These are phyloP conservation scores for Globisporangium sylvaticum DNA, from an alignment of 352 stramenopile species.

Conservation along the genomic window DNA sequence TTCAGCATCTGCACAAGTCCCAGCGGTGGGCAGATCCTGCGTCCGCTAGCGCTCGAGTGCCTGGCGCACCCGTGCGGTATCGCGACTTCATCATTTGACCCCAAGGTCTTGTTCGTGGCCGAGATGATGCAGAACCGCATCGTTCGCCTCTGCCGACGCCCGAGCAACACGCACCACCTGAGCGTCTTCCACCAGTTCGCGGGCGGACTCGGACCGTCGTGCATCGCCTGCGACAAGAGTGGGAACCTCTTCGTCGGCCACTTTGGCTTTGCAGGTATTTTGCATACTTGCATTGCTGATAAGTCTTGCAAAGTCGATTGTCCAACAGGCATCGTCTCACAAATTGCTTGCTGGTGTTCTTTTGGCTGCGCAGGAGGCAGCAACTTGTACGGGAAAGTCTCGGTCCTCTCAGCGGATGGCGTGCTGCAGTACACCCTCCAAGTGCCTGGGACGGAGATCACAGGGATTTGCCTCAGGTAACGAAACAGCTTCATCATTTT, in stretches of 20 bases:
- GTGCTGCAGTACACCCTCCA: slow-evolving; percentile 41
- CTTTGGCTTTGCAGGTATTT: slow-evolving; percentile 77
- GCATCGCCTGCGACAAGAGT: slow-evolving; percentile 54
- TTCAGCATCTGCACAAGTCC: slow-evolving; percentile 67
- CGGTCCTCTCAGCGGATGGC: slow-evolving; percentile 51
- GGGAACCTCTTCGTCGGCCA: slow-evolving; percentile 76
- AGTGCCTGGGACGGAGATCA: slow-evolving; percentile 69
- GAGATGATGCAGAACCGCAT: slow-evolving; percentile 85
- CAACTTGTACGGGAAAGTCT: slow-evolving; percentile 52
- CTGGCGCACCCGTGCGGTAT: slow-evolving; percentile 83
- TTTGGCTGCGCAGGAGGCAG: slow-evolving; percentile 20
- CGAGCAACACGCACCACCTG: slow-evolving; percentile 60
- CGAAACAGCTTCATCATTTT: background rate
- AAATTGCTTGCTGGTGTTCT: background rate
- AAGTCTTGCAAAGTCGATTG: no score
- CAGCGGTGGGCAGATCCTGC: slow-evolving; percentile 68
- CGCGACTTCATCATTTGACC: slow-evolving; percentile 26
- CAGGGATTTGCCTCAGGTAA: slow-evolving; percentile 70
- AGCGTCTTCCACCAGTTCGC: slow-evolving; percentile 85
- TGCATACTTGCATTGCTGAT: background rate
- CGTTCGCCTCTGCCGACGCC: slow-evolving; percentile 59
- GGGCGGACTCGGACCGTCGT: slow-evolving; percentile 74
- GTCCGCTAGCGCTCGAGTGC: slow-evolving; percentile 62
- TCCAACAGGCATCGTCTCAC: no score
- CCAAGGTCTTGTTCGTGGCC: slow-evolving; percentile 55